Conservation (phyloP, 2,329 filamentous ascomycete genomes). For the Pseudocercospora crystallina region DNA sequence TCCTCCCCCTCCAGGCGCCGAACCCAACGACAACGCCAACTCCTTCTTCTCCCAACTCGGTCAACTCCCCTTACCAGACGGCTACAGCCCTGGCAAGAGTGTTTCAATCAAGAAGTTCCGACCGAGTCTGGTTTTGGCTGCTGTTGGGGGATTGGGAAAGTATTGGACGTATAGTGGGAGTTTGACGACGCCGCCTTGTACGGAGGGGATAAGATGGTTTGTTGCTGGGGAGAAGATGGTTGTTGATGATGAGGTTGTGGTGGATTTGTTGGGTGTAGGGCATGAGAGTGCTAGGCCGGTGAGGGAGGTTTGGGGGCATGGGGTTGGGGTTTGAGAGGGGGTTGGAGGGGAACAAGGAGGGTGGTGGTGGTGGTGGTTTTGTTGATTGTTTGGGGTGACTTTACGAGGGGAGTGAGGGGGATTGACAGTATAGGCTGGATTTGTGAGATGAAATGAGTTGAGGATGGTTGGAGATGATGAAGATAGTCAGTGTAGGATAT, state of each 20-base stretch:
- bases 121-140: slow-evolving; percentile 36
- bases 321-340: slow-evolving; percentile 2
- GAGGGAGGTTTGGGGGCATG: slow-evolving; percentile 36
- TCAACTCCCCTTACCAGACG: neutral
- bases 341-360: no score
- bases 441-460: no score
- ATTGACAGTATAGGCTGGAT: no score
- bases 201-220: slow-evolving; percentile 50
- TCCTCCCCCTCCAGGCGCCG: slow-evolving; percentile 26
- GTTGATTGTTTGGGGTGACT: no score
- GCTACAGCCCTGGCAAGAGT: slow-evolving; percentile 14
- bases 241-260: slow-evolving; percentile 49
- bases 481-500: no score
- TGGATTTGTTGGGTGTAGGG: slow-evolving; percentile 46
- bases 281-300: slow-evolving; percentile 46
- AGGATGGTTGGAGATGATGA: no score
- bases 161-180: slow-evolving; percentile 53
- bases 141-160: slow-evolving; percentile 42
- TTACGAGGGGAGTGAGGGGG: no score
- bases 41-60: slow-evolving; percentile 44
- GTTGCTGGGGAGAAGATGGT: slow-evolving; percentile 44
- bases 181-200: slow-evolving; percentile 50
- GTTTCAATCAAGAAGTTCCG: slow-evolving; percentile 27
- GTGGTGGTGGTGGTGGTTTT: no score
- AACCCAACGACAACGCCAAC: slow-evolving; percentile 23